Evolutionary conservation across 805 yeast species (phyloP).

Genomic region (Zygoascus bituminiphila): DNA sequence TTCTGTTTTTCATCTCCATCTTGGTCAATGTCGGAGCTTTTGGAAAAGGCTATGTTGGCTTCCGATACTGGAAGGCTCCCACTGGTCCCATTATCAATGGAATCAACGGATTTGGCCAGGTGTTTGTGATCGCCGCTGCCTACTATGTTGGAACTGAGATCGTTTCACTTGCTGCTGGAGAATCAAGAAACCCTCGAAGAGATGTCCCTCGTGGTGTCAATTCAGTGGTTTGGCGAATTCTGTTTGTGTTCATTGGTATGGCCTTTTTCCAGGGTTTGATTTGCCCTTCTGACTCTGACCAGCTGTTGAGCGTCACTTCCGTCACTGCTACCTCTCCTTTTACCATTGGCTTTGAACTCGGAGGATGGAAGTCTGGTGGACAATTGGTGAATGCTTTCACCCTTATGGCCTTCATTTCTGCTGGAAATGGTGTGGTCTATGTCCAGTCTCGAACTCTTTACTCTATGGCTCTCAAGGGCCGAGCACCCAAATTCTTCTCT

Average conservation of each 20-base stretch:
- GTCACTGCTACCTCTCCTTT: slow-evolving; percentile 79
- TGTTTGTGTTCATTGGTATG: slow-evolving; percentile 63
- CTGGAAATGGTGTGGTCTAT: slow-evolving; percentile 74
- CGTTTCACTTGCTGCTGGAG: slow-evolving; percentile 79
- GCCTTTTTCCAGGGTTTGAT: slow-evolving; percentile 72
- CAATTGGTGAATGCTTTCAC: slow-evolving; percentile 72
- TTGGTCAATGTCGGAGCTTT: slow-evolving; percentile 84
- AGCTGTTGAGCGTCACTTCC: slow-evolving; percentile 48
- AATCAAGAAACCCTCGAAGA: slow-evolving; percentile 60
- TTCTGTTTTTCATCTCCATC: slow-evolving; percentile 66
- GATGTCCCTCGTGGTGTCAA: slow-evolving; percentile 72
- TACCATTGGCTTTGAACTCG: slow-evolving; percentile 63
- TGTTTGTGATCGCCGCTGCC: slow-evolving; percentile 56
- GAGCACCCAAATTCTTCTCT: slow-evolving; percentile 61
- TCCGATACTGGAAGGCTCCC: slow-evolving; percentile 50
- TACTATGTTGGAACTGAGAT: slow-evolving; percentile 85
- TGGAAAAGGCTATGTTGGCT: slow-evolving; percentile 59
- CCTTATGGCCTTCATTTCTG: slow-evolving; percentile 67
- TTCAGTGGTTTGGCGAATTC: slow-evolving; percentile 61
- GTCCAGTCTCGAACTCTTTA: slow-evolving; percentile 62
- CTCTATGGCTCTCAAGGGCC: slow-evolving; percentile 62
- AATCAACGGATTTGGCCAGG: slow-evolving; percentile 61
- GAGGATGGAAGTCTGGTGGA: slow-evolving; percentile 61
- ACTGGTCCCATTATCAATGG: slow-evolving; percentile 44
- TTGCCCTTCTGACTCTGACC: slow-evolving; percentile 61